phyloP scores from a whole-genome alignment of 2,329 filamentous ascomycete species.

The Colletotrichum plurivorum region DNA sequence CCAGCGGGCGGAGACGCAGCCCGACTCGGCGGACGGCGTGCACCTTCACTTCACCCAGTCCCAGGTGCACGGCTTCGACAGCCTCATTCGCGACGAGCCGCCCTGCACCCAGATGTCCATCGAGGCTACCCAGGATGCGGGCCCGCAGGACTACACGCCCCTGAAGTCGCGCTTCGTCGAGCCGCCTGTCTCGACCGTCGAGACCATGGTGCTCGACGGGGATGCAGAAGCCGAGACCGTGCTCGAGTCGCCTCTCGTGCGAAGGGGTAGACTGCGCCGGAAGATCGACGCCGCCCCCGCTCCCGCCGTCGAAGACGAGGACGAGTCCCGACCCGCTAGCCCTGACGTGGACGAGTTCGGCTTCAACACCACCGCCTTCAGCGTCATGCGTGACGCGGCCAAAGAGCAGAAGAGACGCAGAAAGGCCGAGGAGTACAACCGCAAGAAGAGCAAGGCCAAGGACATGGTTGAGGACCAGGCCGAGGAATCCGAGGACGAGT shows the following conservation, averaged over 20 bases:
- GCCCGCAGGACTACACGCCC: slow-evolving; percentile 81
- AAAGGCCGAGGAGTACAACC: slow-evolving; percentile 75
- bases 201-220: slow-evolving; percentile 73
- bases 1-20: slow-evolving; percentile 57
- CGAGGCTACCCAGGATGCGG: slow-evolving; percentile 85
- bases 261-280: slow-evolving; percentile 69
- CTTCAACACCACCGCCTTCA: slow-evolving; percentile 70
- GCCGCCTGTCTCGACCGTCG: slow-evolving; percentile 76
- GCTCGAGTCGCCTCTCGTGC: slow-evolving; percentile 76
- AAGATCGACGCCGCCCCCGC: slow-evolving; percentile 56
- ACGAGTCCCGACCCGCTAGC: slow-evolving; percentile 44
- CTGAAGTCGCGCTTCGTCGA: slow-evolving; percentile 77
- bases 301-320: slow-evolving; percentile 56
- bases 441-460: slow-evolving; percentile 88
- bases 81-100: slow-evolving; percentile 61
- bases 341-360: slow-evolving; percentile 52
- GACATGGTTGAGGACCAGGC: slow-evolving; percentile 93
- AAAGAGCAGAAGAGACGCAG: slow-evolving; percentile 68
- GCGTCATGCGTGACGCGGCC: slow-evolving; percentile 77
- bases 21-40: slow-evolving; percentile 51
- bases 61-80: slow-evolving; percentile 72
- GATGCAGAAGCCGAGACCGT: slow-evolving; percentile 55
- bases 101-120: slow-evolving; percentile 74
- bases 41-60: slow-evolving; percentile 73
- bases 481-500: slow-evolving; percentile 98